Conservation (phyloP, 768 basidiomycete species). For the Russula brevipes region DNA sequence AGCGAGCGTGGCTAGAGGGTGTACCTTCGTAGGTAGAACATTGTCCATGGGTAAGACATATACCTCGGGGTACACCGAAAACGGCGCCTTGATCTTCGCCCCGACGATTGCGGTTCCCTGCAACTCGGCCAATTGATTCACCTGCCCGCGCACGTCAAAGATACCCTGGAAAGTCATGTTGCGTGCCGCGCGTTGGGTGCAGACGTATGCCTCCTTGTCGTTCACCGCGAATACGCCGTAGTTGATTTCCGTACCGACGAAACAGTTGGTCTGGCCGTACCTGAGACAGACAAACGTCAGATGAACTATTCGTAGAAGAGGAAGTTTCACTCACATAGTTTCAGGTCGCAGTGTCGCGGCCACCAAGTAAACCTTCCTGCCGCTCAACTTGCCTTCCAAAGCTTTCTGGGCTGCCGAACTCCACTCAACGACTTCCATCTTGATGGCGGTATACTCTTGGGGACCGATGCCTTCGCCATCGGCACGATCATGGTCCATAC, state of each 20-base stretch:
- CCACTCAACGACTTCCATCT: slow-evolving; percentile 91
- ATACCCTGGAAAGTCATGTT: slow-evolving; percentile 97
- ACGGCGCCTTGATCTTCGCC: slow-evolving; percentile 85
- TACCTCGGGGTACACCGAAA: slow-evolving; percentile 75
- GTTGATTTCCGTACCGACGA: slow-evolving; percentile 83
- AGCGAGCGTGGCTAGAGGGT: slow-evolving; percentile 45
- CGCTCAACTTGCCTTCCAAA: slow-evolving; percentile 65
- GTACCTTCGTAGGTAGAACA: slow-evolving; percentile 90
- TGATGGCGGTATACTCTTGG: slow-evolving; percentile 91
- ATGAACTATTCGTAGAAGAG: neutral
- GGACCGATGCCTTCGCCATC: slow-evolving; percentile 94
- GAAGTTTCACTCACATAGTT: slow-evolving; percentile 66
- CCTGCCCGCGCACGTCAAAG: slow-evolving; percentile 63
- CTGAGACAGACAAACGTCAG: slow-evolving; percentile 35
- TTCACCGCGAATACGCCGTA: slow-evolving; percentile 91
- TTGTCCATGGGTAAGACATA: slow-evolving; percentile 99
- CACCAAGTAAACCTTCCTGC: slow-evolving; percentile 84
- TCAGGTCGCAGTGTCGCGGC: slow-evolving; percentile 95
- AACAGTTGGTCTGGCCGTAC: slow-evolving; percentile 99
- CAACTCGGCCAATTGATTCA: slow-evolving; percentile 70
- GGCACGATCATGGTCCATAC: slow-evolving; percentile 98
- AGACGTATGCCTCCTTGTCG: slow-evolving; percentile 81
- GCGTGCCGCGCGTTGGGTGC: slow-evolving; percentile 85
- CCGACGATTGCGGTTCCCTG: slow-evolving; percentile 79
- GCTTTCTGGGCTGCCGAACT: slow-evolving; percentile 58